Percentiles rank a stretch among this genome's conserved stretches.
Conservation (phyloP, 73 alveolate species). For the Stentor roeselii region DNA sequence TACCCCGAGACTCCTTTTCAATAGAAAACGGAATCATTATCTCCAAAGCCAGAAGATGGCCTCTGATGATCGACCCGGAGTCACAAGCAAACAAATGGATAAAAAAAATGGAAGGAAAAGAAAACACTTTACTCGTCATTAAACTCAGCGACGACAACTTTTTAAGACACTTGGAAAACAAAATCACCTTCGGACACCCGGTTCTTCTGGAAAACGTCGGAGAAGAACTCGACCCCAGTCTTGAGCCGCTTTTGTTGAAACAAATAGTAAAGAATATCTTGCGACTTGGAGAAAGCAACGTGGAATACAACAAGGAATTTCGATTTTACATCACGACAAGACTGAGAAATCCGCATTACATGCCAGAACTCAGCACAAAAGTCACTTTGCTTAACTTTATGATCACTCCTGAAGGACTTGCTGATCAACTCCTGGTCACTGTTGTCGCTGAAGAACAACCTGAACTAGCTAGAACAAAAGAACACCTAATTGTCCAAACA, state of each 20-base stretch:
- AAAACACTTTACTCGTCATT: conserved; percentile 48
- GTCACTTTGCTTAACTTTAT: conserved; percentile 96
- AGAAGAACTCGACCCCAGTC: conserved; percentile 94
- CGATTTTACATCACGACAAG: conserved; percentile 96
- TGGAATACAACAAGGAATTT: conserved; percentile 96
- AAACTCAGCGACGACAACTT: conserved; percentile 84
- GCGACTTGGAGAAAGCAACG: conserved; percentile 88
- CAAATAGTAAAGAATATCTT: conserved; percentile 68
- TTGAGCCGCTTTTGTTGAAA: conserved; percentile 94
- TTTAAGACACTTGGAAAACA: conserved; percentile 58
- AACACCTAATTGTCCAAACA: conserved; percentile 91
- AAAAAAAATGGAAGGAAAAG: conserved; percentile 67
- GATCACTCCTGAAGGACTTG: conserved; percentile 98
- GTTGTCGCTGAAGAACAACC: conserved; percentile 99
- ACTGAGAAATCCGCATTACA: conserved; percentile 97
- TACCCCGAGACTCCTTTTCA: conserved; percentile 97
- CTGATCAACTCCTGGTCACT: conserved; percentile 94
- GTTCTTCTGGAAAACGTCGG: conserved; percentile 72
- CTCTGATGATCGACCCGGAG: conserved; percentile 97
- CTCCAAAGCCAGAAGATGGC: conserved; percentile 96
- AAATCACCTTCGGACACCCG: conserved; percentile 91
- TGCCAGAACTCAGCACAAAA: conserved; percentile 96
- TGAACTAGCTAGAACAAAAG: conserved; percentile 96
- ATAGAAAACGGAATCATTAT: conserved; percentile 96
- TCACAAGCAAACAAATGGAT: conserved; percentile 81